These are phyloP conservation scores for Aristolochia fimbriata DNA, from an alignment of 164 flowering plant genomes.

Conservation along the genomic window DNA sequence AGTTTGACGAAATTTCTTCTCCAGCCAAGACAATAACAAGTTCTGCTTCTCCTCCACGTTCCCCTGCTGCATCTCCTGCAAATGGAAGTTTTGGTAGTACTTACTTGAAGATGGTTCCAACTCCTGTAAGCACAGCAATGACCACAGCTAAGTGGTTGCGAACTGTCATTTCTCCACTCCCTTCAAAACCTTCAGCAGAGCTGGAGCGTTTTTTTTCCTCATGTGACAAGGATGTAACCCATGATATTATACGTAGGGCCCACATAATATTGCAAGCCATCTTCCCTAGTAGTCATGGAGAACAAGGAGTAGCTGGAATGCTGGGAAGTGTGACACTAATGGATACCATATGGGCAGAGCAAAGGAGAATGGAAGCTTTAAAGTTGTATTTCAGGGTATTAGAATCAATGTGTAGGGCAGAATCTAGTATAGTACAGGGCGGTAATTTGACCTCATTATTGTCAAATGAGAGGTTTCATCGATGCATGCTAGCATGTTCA, in stretches of 20 bases:
- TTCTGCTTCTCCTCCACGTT: constrained; percentile 63
- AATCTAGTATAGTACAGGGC: constrained; percentile 63
- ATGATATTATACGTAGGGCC: constrained; percentile 72
- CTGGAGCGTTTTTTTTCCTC: constrained; percentile 55
- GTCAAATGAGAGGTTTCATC: constrained; percentile 94
- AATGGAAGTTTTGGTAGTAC: constrained; percentile 32
- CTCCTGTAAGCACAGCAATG: constrained; percentile 97
- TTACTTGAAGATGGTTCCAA: constrained; percentile 44
- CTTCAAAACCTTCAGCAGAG: constrained; percentile 72
- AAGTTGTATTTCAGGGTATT: constrained; percentile 85
- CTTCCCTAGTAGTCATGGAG: constrained; percentile 74
- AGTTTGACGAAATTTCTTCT: constrained; percentile 54
- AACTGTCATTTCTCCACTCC: constrained; percentile 73
- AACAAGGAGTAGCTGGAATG: constrained; percentile 40
- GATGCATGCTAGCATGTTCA: constrained; percentile 99
- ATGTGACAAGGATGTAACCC: constrained; percentile 70
- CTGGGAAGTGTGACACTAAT: constrained; percentile 55
- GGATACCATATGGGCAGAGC: constrained; percentile 97
- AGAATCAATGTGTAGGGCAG: constrained; percentile 91
- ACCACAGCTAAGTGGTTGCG: constrained; percentile 98
- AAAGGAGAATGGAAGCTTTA: constrained; percentile 74
- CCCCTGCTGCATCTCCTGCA: constrained; percentile 45
- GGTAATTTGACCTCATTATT: constrained; percentile 77
- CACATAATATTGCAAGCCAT: constrained; percentile 82
- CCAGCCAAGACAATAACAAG: constrained; percentile 68